Base-by-base conservation (phyloP, 1,139 yeast genomes). In the Magnusiomyces fungicola region DNA sequence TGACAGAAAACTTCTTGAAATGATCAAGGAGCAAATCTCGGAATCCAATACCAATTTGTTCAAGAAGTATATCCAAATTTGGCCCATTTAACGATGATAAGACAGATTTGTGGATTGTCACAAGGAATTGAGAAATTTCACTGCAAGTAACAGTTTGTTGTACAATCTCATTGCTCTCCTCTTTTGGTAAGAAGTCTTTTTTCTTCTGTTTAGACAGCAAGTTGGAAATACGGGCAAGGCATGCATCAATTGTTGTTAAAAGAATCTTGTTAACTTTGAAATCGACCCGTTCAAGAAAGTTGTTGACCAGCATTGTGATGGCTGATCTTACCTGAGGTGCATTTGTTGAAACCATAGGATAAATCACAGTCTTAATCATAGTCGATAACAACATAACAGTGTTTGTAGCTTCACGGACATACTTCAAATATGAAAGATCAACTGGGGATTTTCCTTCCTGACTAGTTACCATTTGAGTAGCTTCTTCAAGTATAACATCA, bases 1-100 rank as follows among this genome's bases (percentile, higher is more conserved):
- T 86, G 52, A 89, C 87, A 34, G 79, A 78, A 62, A 80, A 85
- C 60, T 81, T 84, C 56, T 83, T 82, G 61, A 83, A 82, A 63
- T 90, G 97, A 29, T 76, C 79, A 56, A 88, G 70, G 47, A 90
- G 68, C 47, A 79, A 72, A 42, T 75, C 74, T 58, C 84, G 73
- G 46, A 87, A 73, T 25, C 73, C 74, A 52, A 73, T 67, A 1
- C 96, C 95, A 14, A 86, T 69, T 52, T 78, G 80, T 18, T 69
- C 67, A 51, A 85, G 65, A 18, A 82, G 74, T 37, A 73, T 70
- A 27, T 69, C 70, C 48, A 81, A 67, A 59, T 85, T 86, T 10
- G 72, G 69, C 34, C 76, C 78, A 54, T 75, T 77, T 52, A 84
- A 66, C 34, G 74, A 68, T 9, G 64, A 62, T 0, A 58, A 51